A percentile compares a stretch with the other conserved stretches of the same genome.
Evolutionary conservation across 1,139 yeast genomes (phyloP).

Genomic region (Blastobotrys illinoisensis): DNA sequence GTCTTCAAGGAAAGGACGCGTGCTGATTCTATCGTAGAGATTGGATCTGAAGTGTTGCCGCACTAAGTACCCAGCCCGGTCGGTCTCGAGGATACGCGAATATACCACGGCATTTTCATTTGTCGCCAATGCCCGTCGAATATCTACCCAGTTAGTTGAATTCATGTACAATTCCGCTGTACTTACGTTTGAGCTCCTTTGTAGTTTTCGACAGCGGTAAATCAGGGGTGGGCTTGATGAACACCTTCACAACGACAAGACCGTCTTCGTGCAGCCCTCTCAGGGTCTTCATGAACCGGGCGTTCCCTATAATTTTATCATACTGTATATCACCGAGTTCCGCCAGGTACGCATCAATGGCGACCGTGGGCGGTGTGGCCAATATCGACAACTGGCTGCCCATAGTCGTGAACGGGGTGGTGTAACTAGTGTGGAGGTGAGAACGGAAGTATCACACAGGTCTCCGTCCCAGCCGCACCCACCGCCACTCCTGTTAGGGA

Average conservation of each 20-base stretch:
- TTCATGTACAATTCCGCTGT: not conserved
- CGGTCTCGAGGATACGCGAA: slow-evolving; percentile 73
- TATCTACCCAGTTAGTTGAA: slow-evolving; percentile 1
- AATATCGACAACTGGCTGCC: slow-evolving; percentile 75
- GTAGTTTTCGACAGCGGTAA: slow-evolving; percentile 31
- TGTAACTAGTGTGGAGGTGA: not conserved
- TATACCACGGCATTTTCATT: slow-evolving; percentile 68
- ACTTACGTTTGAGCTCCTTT: slow-evolving; percentile 21
- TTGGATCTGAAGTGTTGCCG: slow-evolving; percentile 76
- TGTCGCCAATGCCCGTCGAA: slow-evolving; percentile 29
- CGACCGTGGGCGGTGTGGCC: slow-evolving; percentile 87
- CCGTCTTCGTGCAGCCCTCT: slow-evolving; percentile 64
- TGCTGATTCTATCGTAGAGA: slow-evolving; percentile 74
- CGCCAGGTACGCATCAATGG: slow-evolving; percentile 82
- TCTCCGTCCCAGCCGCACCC: not conserved
- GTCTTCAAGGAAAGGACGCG: slow-evolving; percentile 79
- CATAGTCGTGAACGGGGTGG: slow-evolving; percentile 40
- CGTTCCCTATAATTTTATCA: slow-evolving; percentile 61
- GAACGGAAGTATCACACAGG: not conserved
- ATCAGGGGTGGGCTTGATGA: slow-evolving; percentile 64
- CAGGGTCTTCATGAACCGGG: slow-evolving; percentile 81
- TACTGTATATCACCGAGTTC: slow-evolving; percentile 72
- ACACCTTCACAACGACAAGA: slow-evolving; percentile 67
- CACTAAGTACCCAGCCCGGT: slow-evolving; percentile 83
- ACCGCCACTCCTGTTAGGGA: too few relatives aligned